A percentile compares a stretch with the other conserved stretches of the same genome.
Evolutionary conservation across 441 rosid genomes (phyloP).

Genomic region (Populus trichocarpa): DNA sequence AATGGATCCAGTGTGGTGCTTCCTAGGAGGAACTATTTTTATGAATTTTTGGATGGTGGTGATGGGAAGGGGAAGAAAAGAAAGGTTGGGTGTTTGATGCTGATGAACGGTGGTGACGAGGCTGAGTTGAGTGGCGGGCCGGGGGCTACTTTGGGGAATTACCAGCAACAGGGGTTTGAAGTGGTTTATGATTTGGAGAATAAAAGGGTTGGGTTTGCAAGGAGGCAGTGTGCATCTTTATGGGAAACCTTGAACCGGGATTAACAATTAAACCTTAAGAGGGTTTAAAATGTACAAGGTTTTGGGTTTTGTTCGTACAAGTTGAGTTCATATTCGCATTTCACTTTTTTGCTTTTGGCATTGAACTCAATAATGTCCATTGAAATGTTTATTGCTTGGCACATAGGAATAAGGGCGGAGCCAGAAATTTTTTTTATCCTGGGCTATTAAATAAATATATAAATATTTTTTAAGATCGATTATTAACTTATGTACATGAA

Average conservation of each 20-base stretch:
- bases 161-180: conserved; percentile 95
- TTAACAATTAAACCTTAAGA: conserved; percentile 8
- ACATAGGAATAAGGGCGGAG: no score
- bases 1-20: conserved; percentile 65
- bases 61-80: conserved; percentile 45
- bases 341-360: conserved; percentile 22
- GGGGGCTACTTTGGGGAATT: conserved; percentile 77
- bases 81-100: conserved; percentile 77
- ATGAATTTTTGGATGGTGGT: conserved; percentile 65
- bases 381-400: conserved; percentile 12
- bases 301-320: background rate
- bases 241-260: conserved; percentile 65
- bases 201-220: conserved; percentile 72
- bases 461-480: no score
- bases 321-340: conserved; percentile 3
- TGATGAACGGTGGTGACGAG: conserved; percentile 94
- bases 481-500: no score
- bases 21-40: conserved; percentile 74
- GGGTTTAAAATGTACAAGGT: background rate
- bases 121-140: conserved; percentile 74
- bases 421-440: no score
- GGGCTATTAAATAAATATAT: no score
- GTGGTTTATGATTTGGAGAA: conserved; percentile 87
- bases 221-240: conserved; percentile 75
- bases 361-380: background rate